Percentiles rank a stretch among this genome's conserved stretches.
These are phyloP conservation scores for California macrophylla DNA, from an alignment of 441 rosid genomes.

Conservation along the genomic window DNA sequence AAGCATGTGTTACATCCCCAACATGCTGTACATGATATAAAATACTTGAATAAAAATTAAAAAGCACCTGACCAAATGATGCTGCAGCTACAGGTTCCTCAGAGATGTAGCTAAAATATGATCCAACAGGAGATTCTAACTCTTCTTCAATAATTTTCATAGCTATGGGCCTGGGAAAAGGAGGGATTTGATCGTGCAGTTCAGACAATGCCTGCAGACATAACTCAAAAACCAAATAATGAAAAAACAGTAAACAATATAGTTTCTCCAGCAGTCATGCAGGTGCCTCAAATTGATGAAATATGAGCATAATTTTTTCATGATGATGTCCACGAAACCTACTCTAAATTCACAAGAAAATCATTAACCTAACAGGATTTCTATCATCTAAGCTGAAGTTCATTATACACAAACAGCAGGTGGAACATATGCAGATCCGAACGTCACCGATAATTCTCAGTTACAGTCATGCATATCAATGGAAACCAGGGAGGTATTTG, in stretches of 20 bases:
- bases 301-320: background rate
- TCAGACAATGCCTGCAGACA: slow-evolving; percentile 78
- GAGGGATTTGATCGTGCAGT: slow-evolving; percentile 87
- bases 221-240: slow-evolving; percentile 14
- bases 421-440: background rate
- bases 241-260: background rate
- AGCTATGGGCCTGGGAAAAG: slow-evolving; percentile 65
- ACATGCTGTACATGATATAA: background rate
- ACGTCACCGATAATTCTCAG: background rate
- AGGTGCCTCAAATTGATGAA: background rate
- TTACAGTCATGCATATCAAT: background rate
- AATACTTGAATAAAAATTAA: slow-evolving; percentile 4
- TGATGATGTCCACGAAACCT: background rate
- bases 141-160: slow-evolving; percentile 82
- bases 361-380: background rate
- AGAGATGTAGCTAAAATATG: slow-evolving; percentile 60
- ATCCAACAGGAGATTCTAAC: slow-evolving; percentile 63
- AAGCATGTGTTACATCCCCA: background rate
- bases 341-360: background rate
- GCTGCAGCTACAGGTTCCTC: slow-evolving; percentile 90
- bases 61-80: slow-evolving; percentile 85
- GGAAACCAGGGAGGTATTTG: background rate
- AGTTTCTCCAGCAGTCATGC: background rate
- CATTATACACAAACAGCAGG: background rate
- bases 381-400: background rate